These are phyloP conservation scores for Echinosophora koreensis DNA, from an alignment of 306 rosid genomes.

Conservation along the genomic window DNA sequence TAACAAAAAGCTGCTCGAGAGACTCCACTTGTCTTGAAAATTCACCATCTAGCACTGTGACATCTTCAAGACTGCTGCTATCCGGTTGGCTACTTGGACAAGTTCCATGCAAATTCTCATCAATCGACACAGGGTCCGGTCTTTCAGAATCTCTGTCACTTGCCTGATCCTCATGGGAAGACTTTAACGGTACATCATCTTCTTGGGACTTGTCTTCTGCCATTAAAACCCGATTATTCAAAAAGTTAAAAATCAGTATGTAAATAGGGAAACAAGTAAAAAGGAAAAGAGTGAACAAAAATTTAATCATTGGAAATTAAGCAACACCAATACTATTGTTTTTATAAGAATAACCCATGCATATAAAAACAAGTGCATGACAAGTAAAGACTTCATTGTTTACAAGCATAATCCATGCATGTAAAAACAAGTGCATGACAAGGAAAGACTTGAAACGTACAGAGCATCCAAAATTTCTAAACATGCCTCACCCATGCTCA, in stretches of 20 bases:
- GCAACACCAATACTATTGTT: neutral
- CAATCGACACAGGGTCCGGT: constrained; percentile 50
- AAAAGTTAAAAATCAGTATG: constrained; percentile 25
- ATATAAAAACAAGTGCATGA: neutral
- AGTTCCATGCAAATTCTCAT: constrained; percentile 53
- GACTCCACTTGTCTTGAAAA: constrained; percentile 65
- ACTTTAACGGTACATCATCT: constrained; percentile 53
- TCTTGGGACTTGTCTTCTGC: constrained; percentile 69
- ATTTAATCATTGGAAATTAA: constrained; percentile 17
- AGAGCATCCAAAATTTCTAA: neutral
- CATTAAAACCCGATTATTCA: constrained; percentile 40
- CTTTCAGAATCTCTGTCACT: constrained; percentile 52
- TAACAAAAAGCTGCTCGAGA: constrained; percentile 61
- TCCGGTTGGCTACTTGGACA: constrained; percentile 51
- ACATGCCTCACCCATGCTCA: constrained; percentile 36
- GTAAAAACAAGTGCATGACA: neutral
- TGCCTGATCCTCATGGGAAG: constrained; percentile 60
- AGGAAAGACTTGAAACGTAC: neutral
- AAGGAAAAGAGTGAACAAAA: constrained; percentile 14
- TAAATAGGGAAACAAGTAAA: neutral
- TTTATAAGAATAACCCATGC: constrained; percentile 33
- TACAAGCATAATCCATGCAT: constrained; percentile 9
- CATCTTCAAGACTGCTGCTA: constrained; percentile 52
- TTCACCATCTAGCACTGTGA: constrained; percentile 58
- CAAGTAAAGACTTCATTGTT: constrained; percentile 9